phyloP scores from a whole-genome alignment of 2,329 filamentous ascomycete genomes.

The Colletotrichum sp. region DNA sequence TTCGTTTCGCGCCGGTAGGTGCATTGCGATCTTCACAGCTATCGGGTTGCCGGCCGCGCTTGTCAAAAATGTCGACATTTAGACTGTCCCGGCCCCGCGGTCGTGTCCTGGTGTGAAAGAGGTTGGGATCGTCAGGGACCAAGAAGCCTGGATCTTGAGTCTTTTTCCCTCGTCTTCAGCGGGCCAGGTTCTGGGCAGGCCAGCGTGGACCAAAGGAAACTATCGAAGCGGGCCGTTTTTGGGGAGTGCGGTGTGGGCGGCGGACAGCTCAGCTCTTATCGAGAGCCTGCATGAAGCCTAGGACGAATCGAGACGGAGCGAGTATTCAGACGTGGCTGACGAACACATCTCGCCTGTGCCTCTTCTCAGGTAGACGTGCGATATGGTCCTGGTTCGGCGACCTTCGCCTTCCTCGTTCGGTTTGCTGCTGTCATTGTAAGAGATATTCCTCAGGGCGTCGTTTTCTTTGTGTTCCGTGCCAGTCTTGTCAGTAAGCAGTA shows the following conservation, averaged over 20 bases:
- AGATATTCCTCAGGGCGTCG: background rate
- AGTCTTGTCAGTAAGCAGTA: background rate
- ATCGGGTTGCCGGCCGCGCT: background rate
- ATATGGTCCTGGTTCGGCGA: background rate
- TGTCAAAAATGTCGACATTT: background rate
- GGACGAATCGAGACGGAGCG: background rate
- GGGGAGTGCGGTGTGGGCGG: background rate
- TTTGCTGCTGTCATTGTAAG: background rate
- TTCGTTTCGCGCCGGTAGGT: background rate
- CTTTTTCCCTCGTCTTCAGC: background rate
- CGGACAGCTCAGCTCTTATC: background rate
- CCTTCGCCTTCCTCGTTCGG: background rate
- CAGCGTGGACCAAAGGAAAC: background rate
- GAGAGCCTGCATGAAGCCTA: background rate
- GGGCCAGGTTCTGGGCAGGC: background rate
- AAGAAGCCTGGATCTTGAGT: background rate
- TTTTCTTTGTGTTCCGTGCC: background rate
- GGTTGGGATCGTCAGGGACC: background rate
- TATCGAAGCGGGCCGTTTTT: background rate
- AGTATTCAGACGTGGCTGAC: background rate
- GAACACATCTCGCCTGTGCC: background rate
- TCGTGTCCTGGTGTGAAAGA: background rate
- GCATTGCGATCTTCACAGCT: background rate
- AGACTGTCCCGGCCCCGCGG: background rate
- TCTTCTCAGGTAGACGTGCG: background rate